These are phyloP conservation scores for Apostasia shenzhenica DNA, from an alignment of 106 monocot genomes.

Conservation along the genomic window DNA sequence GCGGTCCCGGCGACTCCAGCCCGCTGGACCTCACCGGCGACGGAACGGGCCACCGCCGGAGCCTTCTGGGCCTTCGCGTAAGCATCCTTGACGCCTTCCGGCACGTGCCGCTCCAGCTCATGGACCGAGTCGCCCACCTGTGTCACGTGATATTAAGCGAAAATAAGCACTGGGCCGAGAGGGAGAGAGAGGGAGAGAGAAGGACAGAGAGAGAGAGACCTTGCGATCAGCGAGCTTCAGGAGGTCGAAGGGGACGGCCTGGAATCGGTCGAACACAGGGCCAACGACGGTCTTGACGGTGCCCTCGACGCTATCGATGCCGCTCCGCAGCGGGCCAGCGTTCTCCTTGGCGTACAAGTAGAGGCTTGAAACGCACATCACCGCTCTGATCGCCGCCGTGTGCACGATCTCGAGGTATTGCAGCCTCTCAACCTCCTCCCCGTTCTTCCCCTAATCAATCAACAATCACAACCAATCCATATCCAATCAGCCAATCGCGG, in stretches of 20 bases:
- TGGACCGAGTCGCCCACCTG: conserved; percentile 55
- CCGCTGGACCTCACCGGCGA: conserved; percentile 42
- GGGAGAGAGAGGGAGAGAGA: not conserved
- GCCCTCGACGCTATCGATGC: conserved; percentile 52
- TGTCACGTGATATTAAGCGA: not conserved
- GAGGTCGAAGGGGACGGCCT: conserved; percentile 37
- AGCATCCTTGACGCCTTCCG: conserved; percentile 17
- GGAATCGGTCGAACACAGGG: conserved; percentile 37
- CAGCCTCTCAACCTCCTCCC: conserved; percentile 28
- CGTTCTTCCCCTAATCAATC: not conserved
- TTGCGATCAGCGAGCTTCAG: conserved; percentile 57
- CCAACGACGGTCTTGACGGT: conserved; percentile 54
- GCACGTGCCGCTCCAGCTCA: conserved; percentile 41
- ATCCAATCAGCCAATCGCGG: not conserved
- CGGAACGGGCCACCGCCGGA: conserved; percentile 36
- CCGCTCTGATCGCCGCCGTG: conserved; percentile 31
- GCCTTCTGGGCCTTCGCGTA: conserved; percentile 22
- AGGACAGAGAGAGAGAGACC: conserved; percentile 7
- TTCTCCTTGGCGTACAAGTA: conserved; percentile 57
- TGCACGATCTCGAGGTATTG: conserved; percentile 61
- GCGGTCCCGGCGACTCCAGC: conserved; percentile 50
- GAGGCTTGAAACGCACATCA: conserved; percentile 18
- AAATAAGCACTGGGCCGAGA: not conserved
- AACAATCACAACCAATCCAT: not conserved
- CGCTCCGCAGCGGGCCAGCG: conserved; percentile 42